Base-by-base conservation (phyloP, 2,329 filamentous ascomycete species). In the Aspergillus niger region DNA sequence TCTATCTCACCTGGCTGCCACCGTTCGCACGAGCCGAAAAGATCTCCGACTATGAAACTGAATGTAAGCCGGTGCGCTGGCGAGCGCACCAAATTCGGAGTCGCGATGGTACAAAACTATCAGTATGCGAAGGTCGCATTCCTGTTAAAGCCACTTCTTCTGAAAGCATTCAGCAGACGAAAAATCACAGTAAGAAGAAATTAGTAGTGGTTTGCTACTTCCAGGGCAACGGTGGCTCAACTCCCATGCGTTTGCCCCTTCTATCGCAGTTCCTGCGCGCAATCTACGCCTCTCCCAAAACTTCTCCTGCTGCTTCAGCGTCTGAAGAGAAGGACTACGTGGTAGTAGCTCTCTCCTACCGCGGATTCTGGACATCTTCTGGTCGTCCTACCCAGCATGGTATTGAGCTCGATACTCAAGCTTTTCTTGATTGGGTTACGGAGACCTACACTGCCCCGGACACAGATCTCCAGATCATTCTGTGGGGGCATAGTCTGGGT, bases 401-500 rank as follows among this genome's bases (percentile, higher is more conserved):
- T 1, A 89, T 94, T 64, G 83, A 89, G 66, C 76, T 82, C 17
- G 91, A 94, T 72, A 84, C 88, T 1, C 79, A 83, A 59, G 89
- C 90, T 1, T 84, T 88, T 7, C 70, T 91, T 22, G 67, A 78
- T 8, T 91, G 89, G 88, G 81, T 89, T 24, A 78, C 79, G 3
- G 69, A 82, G 17, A 74, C 68, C 0, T 78, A 81, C 54, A 22
- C 55, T 0, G 22, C 60, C 3, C 63, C 62, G n/a, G 47, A 64
- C 13, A 65, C 55, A 1, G 57, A 70, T 36, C 64, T 72, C 1
- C 64, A 67, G 32, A 62, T 91, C 1, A 69, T 92, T 1, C 75
- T 93, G 10, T 93, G 90, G 90, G 90, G 90, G 0, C 90, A 93
- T 73, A 91, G 88, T 64, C 86, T 93, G 57, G 91, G 91, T 1